Base-by-base conservation (phyloP, 139 green algal genomes). In the Microglena sp. region DNA sequence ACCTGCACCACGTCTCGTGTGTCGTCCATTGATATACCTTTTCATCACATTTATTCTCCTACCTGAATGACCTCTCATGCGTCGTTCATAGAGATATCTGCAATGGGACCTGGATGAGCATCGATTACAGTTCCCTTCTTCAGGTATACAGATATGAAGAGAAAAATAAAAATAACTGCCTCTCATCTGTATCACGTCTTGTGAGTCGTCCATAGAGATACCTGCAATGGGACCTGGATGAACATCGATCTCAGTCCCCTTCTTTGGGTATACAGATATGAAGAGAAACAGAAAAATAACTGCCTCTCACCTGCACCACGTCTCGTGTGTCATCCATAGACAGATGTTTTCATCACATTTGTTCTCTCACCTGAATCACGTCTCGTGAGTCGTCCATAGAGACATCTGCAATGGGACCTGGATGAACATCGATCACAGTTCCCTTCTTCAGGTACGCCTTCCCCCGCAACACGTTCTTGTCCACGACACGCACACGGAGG, bases 241-340 rank as follows among this genome's bases (percentile, higher is more conserved):
- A 30, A 93, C 84, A 66, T 93, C 87, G 43, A 87, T 44, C 54
- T 92, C 60, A 1, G 36, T 69, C 0, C 76, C 87, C 60, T 93
- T 93, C 55, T 88, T 88, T 2, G 92, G 75, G 67, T 93, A 93
- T 5, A 88, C 60, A n/a, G n/a, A n/a, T n/a, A n/a, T n/a, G n/a
- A n/a, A n/a, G n/a, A n/a, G n/a, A n/a, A n/a, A n/a, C n/a, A n/a
- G n/a, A n/a, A n/a, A n/a, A n/a, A n/a, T 59, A 28, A 30, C 24
- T 55, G 33, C 21, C 11, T 1, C 60, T 33, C 60, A 74, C 68
- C 68, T 58, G 34, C 50, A 74, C 50, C 54, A 77, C 69, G 57
- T 80, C 5, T 4, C 55, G 11, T 15, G 8, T 30, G 64, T 82
- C 75, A 21, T 92, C 84, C 33, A 94, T 31, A 6, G 50, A 33